These are phyloP conservation scores for Verbena officinalis DNA, from an alignment of 257 asterid species.

Conservation along the genomic window DNA sequence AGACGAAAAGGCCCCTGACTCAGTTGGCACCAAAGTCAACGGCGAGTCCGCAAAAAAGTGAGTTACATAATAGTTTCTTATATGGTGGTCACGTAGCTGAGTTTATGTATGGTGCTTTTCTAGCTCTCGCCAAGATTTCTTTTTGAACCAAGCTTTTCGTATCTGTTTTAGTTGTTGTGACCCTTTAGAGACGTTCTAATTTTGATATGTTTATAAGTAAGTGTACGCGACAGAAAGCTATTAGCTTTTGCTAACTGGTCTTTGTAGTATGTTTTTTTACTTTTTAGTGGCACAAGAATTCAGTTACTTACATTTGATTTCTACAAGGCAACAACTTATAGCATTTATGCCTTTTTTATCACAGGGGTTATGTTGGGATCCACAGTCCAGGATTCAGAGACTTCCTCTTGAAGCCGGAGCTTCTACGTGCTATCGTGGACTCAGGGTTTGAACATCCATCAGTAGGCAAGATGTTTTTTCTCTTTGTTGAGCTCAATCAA, in stretches of 20 bases:
- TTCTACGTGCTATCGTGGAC: slow-evolving; percentile 57
- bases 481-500: not conserved
- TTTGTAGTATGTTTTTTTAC: not conserved
- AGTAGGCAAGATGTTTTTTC: slow-evolving; percentile 46
- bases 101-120: not conserved
- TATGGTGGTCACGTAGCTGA: not conserved
- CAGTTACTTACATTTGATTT: not conserved
- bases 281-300: not conserved
- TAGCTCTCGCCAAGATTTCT: no score
- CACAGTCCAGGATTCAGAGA: slow-evolving; percentile 72
- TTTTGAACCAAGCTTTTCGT: no score
- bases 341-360: not conserved
- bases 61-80: slow-evolving; percentile 14
- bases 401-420: slow-evolving; percentile 66
- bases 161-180: no score
- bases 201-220: not conserved
- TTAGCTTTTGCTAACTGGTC: not conserved
- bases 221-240: not conserved
- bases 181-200: no score
- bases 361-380: slow-evolving; percentile 61
- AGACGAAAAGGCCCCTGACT: slow-evolving; percentile 76
- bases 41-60: slow-evolving; percentile 91
- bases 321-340: not conserved
- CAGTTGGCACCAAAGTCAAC: slow-evolving; percentile 62
- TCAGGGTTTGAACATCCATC: slow-evolving; percentile 68